These are phyloP conservation scores for Populus ilicifolia DNA, from an alignment of 345 rosid species.

Conservation along the genomic window DNA sequence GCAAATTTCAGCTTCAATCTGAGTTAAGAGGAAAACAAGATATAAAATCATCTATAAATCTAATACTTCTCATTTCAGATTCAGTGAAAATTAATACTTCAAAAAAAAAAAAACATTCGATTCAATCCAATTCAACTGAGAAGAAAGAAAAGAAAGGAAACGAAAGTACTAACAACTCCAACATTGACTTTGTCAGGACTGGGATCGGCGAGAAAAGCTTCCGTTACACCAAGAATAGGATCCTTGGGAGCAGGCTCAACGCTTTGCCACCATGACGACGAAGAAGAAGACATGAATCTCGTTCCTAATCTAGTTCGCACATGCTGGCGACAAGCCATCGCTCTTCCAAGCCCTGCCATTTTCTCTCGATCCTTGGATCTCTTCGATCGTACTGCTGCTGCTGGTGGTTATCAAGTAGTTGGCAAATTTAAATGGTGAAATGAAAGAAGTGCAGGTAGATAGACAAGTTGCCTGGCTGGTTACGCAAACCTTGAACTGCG, in stretches of 20 bases:
- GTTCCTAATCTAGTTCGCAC: slow-evolving; percentile 17
- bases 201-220: slow-evolving; percentile 89
- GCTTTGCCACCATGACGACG: slow-evolving; percentile 70
- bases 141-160: slow-evolving; percentile 5
- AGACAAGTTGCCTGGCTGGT: too few relatives aligned
- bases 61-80: too few relatives aligned
- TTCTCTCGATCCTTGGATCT: too few relatives aligned
- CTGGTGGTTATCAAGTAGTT: too few relatives aligned
- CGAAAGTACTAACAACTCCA: slow-evolving; percentile 67
- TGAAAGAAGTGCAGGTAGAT: too few relatives aligned
- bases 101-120: neutral
- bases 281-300: slow-evolving; percentile 48
- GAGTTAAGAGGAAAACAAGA: neutral
- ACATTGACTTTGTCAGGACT: slow-evolving; percentile 82
- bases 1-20: too few relatives aligned
- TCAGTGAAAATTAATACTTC: too few relatives aligned
- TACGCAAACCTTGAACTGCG: too few relatives aligned
- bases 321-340: slow-evolving; percentile 31
- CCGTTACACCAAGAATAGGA: slow-evolving; percentile 96
- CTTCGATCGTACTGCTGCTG: too few relatives aligned
- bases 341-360: slow-evolving; percentile 30
- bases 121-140: neutral
- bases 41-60: too few relatives aligned
- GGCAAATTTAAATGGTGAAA: too few relatives aligned
- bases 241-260: slow-evolving; percentile 90